Base-by-base conservation (phyloP, 2,329 filamentous ascomycete species). In the Hymenotorrendiella dingleyae region DNA sequence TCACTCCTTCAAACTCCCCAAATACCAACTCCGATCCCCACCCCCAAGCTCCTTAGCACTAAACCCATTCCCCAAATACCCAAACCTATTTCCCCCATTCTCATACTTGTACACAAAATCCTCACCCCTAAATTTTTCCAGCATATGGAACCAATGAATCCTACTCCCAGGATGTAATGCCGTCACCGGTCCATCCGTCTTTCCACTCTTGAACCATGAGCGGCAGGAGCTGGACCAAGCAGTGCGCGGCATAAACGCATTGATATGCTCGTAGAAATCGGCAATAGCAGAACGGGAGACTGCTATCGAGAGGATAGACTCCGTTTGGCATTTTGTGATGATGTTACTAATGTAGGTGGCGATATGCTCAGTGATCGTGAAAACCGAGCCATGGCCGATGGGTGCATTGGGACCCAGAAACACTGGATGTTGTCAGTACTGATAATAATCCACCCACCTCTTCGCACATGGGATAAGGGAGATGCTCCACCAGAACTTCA, bases 331-430 rank as follows among this genome's bases (percentile, higher is more conserved):
- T 28, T 67, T 67, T 1, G 60, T 54, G 51, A 71, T 72, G 9
- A 73, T 66, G 48, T 65, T 63, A n/a, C 69, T 57, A 30, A 72
- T 59, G 52, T 75, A 75, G 48, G 74, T 71, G 7, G 64, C 55
- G 29, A 72, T 67, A 4, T 65, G 60, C 4, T 74, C 69, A 42
- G 71, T 68, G 3, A 66, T 67, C n/a, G 58, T 54, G 12, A 59
- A 46, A 17, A 61, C 47, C 17, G 50, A 56, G 22, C 60, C 61
- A 28, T 62, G 57, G 5, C 55, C 58, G 36, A 62, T 47, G 3
- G 54, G 54, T 2, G 49, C 52, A 22, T 62, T 62, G 2, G 61
- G 61, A 1, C 60, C 59, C 27, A 60, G 50, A 14, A 57, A 56
- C 44, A 55, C 51, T 55, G 10, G n/a, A n/a, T n/a, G n/a, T n/a